Conservation (phyloP, 2,329 filamentous ascomycete species). For the Alternaria sp. region DNA sequence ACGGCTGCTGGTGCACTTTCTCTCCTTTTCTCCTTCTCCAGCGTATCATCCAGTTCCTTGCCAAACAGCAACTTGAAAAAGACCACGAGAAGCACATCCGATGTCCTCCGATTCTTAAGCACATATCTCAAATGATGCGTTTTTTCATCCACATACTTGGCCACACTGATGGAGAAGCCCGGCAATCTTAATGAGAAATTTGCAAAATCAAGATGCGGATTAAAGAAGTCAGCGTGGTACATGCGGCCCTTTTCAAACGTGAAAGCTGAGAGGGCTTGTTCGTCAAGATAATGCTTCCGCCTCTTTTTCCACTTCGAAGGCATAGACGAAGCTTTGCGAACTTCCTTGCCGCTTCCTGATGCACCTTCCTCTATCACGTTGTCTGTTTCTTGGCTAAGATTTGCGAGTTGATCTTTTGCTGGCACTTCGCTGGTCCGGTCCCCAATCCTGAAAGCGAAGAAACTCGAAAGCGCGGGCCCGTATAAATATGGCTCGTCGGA, state of each 20-base stretch:
- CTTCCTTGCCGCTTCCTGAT: slow-evolving; percentile 46
- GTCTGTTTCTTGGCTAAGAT: slow-evolving; percentile 26
- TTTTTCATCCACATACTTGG: slow-evolving; percentile 58
- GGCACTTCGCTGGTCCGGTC: slow-evolving; percentile 27
- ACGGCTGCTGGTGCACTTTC: neutral
- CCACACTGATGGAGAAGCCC: slow-evolving; percentile 55
- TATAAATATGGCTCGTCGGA: slow-evolving; percentile 50
- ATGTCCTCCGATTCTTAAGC: slow-evolving; percentile 53
- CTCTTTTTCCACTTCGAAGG: slow-evolving; percentile 54
- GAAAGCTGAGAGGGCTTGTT: slow-evolving; percentile 47
- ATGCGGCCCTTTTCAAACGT: slow-evolving; percentile 55
- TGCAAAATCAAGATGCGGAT: slow-evolving; percentile 59
- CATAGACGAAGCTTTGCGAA: slow-evolving; percentile 43
- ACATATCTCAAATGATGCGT: slow-evolving; percentile 58
- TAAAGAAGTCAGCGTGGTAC: slow-evolving; percentile 59
- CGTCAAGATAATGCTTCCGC: slow-evolving; percentile 55
- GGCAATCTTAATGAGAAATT: slow-evolving; percentile 57
- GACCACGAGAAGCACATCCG: slow-evolving; percentile 55
- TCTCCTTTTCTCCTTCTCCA: slow-evolving; percentile 27
- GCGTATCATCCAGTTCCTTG: slow-evolving; percentile 49
- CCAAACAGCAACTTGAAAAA: slow-evolving; percentile 58
- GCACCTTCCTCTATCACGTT: slow-evolving; percentile 53
- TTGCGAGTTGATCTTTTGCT: slow-evolving; percentile 35
- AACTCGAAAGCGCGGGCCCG: slow-evolving; percentile 46
- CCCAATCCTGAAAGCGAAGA: slow-evolving; percentile 46